A percentile compares a stretch with the other conserved stretches of the same genome.
Conservation (phyloP, 2,329 filamentous ascomycete genomes). For the Aspergillus nomiae region DNA sequence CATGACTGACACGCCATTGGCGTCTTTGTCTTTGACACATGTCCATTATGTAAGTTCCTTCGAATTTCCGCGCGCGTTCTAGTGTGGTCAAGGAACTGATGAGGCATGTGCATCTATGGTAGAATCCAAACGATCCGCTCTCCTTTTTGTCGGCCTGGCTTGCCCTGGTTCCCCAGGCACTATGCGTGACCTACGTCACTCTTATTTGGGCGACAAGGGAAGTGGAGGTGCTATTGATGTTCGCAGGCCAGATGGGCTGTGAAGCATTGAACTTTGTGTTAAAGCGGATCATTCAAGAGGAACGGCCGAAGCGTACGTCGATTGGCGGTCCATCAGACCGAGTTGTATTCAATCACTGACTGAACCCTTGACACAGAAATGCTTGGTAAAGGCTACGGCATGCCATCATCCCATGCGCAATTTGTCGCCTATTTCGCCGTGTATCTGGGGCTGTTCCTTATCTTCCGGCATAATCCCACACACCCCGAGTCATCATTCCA, state of each 20-base stretch:
- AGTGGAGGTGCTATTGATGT: conserved; percentile 84
- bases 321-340: neutral
- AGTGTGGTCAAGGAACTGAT: conserved; percentile 2
- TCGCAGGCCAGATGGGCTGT: conserved; percentile 86
- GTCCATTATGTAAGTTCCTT: conserved; percentile 80
- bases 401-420: conserved; percentile 94
- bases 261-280: conserved; percentile 87
- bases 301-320: conserved; percentile 73
- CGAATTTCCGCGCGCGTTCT: neutral
- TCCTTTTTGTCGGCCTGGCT: conserved; percentile 92
- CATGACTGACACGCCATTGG: conserved; percentile 59
- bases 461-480: conserved; percentile 67
- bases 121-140: conserved; percentile 83
- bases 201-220: conserved; percentile 91
- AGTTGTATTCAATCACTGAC: neutral
- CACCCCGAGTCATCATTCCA: conserved; percentile 46
- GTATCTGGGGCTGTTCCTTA: conserved; percentile 79
- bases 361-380: conserved; percentile 52
- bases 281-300: conserved; percentile 90
- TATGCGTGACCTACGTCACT: conserved; percentile 87
- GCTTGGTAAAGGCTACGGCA: conserved; percentile 92
- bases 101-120: conserved; percentile 10
- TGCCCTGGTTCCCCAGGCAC: conserved; percentile 86
- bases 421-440: conserved; percentile 91
- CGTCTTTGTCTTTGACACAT: conserved; percentile 91